Evolutionary conservation across 495 filamentous ascomycete genomes (phyloP).

Genomic region (Talaromyces ruber): DNA sequence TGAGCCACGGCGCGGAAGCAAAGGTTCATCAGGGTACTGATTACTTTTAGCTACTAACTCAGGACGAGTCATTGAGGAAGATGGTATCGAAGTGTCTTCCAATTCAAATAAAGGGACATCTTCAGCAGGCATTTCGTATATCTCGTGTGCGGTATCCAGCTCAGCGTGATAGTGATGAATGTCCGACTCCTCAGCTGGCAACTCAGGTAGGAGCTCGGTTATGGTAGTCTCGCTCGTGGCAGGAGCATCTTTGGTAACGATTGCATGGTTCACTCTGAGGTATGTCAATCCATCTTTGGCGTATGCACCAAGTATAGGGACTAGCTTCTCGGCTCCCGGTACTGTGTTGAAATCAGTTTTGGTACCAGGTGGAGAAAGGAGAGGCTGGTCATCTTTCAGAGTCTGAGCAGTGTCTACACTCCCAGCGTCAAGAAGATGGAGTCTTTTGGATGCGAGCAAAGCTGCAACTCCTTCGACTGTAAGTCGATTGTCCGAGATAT

Average conservation of each 20-base stretch:
- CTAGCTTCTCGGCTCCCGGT: constrained; percentile 47
- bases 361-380: constrained; percentile 11
- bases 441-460: constrained; percentile 38
- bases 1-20: constrained; percentile 28
- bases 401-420: constrained; percentile 29
- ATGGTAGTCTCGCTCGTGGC: constrained; percentile 17
- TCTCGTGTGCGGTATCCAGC: constrained; percentile 28
- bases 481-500: constrained; percentile 50
- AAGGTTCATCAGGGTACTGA: constrained; percentile 19
- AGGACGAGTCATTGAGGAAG: constrained; percentile 9
- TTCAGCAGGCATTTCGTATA: constrained; percentile 39
- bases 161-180: constrained; percentile 22
- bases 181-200: constrained; percentile 17
- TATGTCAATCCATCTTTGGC: constrained; percentile 42
- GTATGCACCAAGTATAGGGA: constrained; percentile 36
- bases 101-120: constrained; percentile 30
- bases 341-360: constrained; percentile 15
- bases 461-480: constrained; percentile 48
- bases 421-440: constrained; percentile 47
- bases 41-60: neutral
- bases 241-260: constrained; percentile 43
- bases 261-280: constrained; percentile 47
- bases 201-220: constrained; percentile 25
- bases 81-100: constrained; percentile 25
- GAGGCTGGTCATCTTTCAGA: constrained; percentile 10